Base-by-base conservation (phyloP, 2,329 filamentous ascomycete genomes). In the Phaeophleospora eucalypticola region DNA sequence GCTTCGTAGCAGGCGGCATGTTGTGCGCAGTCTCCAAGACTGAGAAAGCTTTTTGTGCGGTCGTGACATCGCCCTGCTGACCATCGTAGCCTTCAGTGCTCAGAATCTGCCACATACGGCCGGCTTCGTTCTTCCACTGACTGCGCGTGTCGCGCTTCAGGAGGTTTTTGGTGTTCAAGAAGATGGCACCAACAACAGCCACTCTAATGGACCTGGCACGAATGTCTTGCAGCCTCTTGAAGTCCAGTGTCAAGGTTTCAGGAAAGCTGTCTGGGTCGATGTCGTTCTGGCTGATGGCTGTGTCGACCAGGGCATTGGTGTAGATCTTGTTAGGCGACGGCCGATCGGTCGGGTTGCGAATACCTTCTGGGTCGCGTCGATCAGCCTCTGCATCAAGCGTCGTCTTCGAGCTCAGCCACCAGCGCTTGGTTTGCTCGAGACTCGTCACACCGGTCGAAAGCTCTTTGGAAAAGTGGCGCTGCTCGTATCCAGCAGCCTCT, bases 81-180 rank as follows among this genome's bases (percentile, higher is more conserved):
- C 45, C 33, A 12, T 76, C 71, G 35, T 81, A 79, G 2, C 74
- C 74, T 2, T 76, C 69, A 35, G 75, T 78, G 53, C 85, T 83
- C 9, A 90, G 76, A 1, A 87, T 79, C 1, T 79, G 70, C 71
- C 85, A 80, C 54, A 90, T 80, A n/a, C 86, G 81, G 2, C 74
- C 72, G 0, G 86, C 84, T 66, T 90, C 84, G 18, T 75, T 79
- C 66, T 84, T 87, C 87, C 87, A 93, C 16, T 84, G 81, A 10
- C 79, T 79, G 36, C 87, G 81, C 3, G 89, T 85, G 60, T 91
- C 87, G 14, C 87, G 81, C 68, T 89, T 90, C 24, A 93, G 77
- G 6, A 91, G 73, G 57, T 89, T 91, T 71, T 93, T 93, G 66
- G 84, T 85, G 42, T 89, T 88, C 12, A 91, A 71, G 20, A 90